phyloP scores from a whole-genome alignment of 2,329 filamentous ascomycete species.

The Mariannaea elegans region DNA sequence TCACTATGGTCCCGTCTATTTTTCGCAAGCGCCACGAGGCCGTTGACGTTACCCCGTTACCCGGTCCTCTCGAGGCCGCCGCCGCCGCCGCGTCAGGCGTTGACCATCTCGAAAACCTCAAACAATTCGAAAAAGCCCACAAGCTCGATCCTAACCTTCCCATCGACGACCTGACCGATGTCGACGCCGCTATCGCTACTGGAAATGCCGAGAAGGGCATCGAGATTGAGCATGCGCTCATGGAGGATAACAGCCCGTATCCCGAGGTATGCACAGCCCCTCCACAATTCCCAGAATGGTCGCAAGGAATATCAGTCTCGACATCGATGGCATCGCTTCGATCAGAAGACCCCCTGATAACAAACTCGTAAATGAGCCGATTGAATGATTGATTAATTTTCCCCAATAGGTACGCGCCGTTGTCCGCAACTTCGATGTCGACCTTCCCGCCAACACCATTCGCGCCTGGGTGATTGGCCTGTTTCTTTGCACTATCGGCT shows the following conservation, averaged over 20 bases:
- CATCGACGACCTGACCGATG: conserved; percentile 67
- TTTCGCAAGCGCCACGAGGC: conserved; percentile 58
- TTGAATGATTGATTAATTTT: conserved; percentile 19
- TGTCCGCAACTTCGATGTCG: conserved; percentile 71
- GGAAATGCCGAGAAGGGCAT: conserved; percentile 65
- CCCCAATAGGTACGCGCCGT: conserved; percentile 66
- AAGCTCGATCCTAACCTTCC: conserved; percentile 72
- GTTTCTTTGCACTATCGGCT: conserved; percentile 69
- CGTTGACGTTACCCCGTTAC: conserved; percentile 55
- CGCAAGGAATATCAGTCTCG: not conserved
- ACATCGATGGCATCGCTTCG: not conserved
- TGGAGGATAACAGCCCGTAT: conserved; percentile 74
- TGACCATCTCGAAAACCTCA: conserved; percentile 57
- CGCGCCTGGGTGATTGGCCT: conserved; percentile 71
- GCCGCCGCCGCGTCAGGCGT: conserved; percentile 51
- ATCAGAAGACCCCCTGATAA: not conserved
- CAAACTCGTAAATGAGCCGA: not conserved
- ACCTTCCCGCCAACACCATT: conserved; percentile 70
- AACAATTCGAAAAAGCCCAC: conserved; percentile 67
- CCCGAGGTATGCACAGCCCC: conserved; percentile 60
- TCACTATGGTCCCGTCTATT: conserved; percentile 47
- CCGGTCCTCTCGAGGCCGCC: conserved; percentile 51
- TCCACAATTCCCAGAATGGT: not conserved
- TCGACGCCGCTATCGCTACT: conserved; percentile 65
- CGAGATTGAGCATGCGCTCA: conserved; percentile 64